phyloP scores from a whole-genome alignment of 306 rosid species.

The Potentilla sterilis region DNA sequence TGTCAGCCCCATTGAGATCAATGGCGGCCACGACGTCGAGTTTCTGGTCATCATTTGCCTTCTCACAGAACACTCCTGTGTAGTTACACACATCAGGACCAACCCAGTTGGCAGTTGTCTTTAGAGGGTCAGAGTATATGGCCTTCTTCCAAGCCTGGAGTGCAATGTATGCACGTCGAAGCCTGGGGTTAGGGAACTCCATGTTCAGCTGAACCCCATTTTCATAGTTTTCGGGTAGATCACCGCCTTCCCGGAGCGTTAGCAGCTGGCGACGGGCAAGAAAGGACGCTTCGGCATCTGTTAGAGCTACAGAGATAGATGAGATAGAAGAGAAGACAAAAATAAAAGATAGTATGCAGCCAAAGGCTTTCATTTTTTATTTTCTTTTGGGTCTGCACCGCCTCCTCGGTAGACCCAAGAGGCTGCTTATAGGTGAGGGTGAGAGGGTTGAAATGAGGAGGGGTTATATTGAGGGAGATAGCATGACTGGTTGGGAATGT shows the following conservation, averaged over 20 bases:
- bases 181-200: conserved; percentile 29
- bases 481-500: background rate
- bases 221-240: conserved; percentile 27
- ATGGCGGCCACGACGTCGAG: conserved; percentile 28
- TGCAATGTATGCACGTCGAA: conserved; percentile 36
- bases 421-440: conserved; percentile 26
- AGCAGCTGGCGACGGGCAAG: conserved; percentile 26
- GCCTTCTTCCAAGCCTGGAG: conserved; percentile 35
- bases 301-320: conserved; percentile 14
- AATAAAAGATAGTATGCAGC: conserved; percentile 22
- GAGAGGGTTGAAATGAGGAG: background rate
- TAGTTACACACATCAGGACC: conserved; percentile 31
- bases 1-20: conserved; percentile 34
- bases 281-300: conserved; percentile 29
- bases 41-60: conserved; percentile 21
- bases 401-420: conserved; percentile 44
- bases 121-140: conserved; percentile 27
- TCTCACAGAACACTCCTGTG: conserved; percentile 29
- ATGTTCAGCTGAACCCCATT: conserved; percentile 3
- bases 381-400: conserved; percentile 10
- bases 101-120: conserved; percentile 25
- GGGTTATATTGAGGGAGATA: background rate
- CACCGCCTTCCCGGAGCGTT: conserved; percentile 16
- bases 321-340: background rate
- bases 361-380: conserved; percentile 30